Base-by-base conservation (phyloP, 768 basidiomycete species). In the Tricholoma terreum region DNA sequence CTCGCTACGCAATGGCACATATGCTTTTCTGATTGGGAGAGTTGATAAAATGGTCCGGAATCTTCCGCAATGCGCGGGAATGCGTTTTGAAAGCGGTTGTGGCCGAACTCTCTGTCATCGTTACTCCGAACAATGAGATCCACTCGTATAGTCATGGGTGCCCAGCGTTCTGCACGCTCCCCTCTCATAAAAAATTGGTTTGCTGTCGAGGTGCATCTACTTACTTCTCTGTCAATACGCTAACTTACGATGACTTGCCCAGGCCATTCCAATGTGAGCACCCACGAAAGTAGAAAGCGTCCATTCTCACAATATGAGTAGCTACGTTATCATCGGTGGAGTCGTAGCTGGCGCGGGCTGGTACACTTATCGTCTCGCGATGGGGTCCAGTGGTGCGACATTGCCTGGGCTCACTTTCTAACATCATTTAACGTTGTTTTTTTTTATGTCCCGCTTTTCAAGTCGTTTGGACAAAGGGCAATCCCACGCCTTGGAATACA, bases 401-500 rank as follows among this genome's bases (percentile, higher is more conserved):
- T 9, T 61, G 54, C 38, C 27, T n/a, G 3, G n/a, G 7, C 30
- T 31, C 8, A 31, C 9, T 38, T 38, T 33, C 36, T 19, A 46
- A 34, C 21, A 36, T 51, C 30, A 56, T 27, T 58, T 57, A 31
- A 51, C 51, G 11, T 31, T 11, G 27, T 15, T 12, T 1, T 42
- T 15, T 12, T 1, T 42, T 42, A 17, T 51, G 9, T 48, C 31
- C 17, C 21, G n/a, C 31, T 40, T 22, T 53, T n/a, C 55, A 24
- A 82, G 82, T 81, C 51, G 67, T 81, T 61, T 82, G 82, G 81
- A 80, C 80, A 55, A 82, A 81, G 64, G 81, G 45, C 70, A 94
- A 95, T 79, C 92, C 92, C 34, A 86, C 85, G 19, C 93, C 93
- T n/a, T 94, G 90, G 90, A 90, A 91, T 73, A 80, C 83, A 56